phyloP scores from a whole-genome alignment of 352 stramenopile species.

The Nothophytophthora sp. region DNA sequence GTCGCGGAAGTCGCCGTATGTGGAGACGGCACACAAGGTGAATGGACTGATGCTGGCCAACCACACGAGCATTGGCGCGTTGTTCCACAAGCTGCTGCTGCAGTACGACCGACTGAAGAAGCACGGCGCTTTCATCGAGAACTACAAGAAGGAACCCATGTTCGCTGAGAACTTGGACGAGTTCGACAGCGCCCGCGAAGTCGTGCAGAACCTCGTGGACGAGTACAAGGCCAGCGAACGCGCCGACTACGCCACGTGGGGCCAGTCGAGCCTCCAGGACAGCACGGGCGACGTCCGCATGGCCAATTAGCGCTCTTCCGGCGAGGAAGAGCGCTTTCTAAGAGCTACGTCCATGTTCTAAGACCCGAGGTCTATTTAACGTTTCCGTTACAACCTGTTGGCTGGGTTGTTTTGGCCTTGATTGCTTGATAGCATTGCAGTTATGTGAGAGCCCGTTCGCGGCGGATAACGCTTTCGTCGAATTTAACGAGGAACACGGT shows the following conservation, averaged over 20 bases:
- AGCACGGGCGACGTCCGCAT: slow-evolving; percentile 54
- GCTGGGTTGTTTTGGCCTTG: neutral
- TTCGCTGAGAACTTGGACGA: slow-evolving; percentile 92
- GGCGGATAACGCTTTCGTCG: slow-evolving; percentile 78
- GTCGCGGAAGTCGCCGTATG: slow-evolving; percentile 97
- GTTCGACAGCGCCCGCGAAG: slow-evolving; percentile 84
- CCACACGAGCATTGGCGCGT: slow-evolving; percentile 96
- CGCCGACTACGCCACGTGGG: slow-evolving; percentile 80
- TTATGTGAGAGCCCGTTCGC: slow-evolving; percentile 70
- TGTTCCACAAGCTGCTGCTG: slow-evolving; percentile 91
- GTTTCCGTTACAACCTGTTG: neutral
- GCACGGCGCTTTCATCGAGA: slow-evolving; percentile 99
- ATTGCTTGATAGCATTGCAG: neutral
- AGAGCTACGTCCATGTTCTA: slow-evolving; percentile 3
- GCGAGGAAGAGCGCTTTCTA: neutral
- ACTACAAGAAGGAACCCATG: slow-evolving; percentile 98
- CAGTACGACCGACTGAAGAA: slow-evolving; percentile 98
- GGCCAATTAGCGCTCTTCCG: slow-evolving; percentile 21
- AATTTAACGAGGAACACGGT: slow-evolving; percentile 91
- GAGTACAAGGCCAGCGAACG: slow-evolving; percentile 87
- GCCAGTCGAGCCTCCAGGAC: slow-evolving; percentile 23
- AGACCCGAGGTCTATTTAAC: slow-evolving; percentile 47
- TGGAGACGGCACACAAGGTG: slow-evolving; percentile 97
- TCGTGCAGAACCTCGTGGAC: slow-evolving; percentile 84
- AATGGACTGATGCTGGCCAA: slow-evolving; percentile 99